Conservation (phyloP, 768 basidiomycete species). For the Lactarius akahatsu region DNA sequence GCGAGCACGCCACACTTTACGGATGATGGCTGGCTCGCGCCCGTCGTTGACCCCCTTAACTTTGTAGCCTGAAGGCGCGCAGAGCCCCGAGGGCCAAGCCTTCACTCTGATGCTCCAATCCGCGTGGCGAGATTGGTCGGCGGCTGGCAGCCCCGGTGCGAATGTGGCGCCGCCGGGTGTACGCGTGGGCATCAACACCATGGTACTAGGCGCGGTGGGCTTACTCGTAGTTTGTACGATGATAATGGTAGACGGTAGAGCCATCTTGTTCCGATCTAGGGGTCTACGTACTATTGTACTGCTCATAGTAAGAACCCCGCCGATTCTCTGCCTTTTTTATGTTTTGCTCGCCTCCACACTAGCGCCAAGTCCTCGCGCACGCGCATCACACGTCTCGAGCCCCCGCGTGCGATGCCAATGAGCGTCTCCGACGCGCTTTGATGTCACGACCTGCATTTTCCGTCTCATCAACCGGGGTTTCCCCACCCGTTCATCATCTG, state of each 20-base stretch:
- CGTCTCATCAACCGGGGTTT: too few species aligned
- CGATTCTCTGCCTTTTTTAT: too few species aligned
- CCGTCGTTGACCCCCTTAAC: slow-evolving; percentile 71
- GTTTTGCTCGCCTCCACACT: too few species aligned
- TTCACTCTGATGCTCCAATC: slow-evolving; percentile 76
- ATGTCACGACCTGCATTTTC: too few species aligned
- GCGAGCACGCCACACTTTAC: slow-evolving; percentile 44
- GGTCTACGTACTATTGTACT: neutral
- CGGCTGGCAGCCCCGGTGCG: slow-evolving; percentile 50
- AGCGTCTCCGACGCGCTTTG: too few species aligned
- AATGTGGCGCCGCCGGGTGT: slow-evolving; percentile 38
- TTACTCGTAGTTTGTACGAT: slow-evolving; percentile 9
- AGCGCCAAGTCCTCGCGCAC: too few species aligned
- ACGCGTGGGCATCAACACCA: neutral
- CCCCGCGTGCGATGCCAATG: too few species aligned
- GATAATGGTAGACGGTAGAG: neutral
- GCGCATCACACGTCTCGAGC: too few species aligned
- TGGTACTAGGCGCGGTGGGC: neutral
- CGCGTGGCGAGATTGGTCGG: slow-evolving; percentile 74
- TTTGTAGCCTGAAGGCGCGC: slow-evolving; percentile 46
- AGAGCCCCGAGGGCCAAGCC: slow-evolving; percentile 76
- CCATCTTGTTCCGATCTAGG: neutral
- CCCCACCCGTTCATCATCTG: too few species aligned
- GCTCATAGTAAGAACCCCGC: neutral
- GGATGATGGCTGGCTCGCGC: slow-evolving; percentile 60